These are phyloP conservation scores for Mortierella sp. DNA, from an alignment of 371 early-diverging fungal species.

Conservation along the genomic window DNA sequence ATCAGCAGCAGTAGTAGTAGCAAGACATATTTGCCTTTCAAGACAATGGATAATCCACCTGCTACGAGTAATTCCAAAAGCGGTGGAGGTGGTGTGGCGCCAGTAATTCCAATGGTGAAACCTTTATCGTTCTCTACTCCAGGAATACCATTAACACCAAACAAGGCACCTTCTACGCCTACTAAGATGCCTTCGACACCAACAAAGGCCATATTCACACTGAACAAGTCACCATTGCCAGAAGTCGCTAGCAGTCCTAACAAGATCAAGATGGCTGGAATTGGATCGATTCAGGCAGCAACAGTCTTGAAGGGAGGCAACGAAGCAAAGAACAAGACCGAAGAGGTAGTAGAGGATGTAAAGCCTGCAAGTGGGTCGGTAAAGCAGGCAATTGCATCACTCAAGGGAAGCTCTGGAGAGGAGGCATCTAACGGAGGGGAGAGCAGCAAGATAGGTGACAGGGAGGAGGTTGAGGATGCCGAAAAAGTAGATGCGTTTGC, in stretches of 20 bases:
- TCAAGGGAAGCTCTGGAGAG: constrained; percentile 15
- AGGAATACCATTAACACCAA: neutral
- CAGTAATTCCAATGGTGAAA: constrained; percentile 33
- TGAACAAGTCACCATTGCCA: neutral
- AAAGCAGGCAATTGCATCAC: constrained; percentile 37
- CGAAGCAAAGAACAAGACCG: neutral
- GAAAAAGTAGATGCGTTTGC: constrained; percentile 51
- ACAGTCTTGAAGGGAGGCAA: constrained; percentile 1
- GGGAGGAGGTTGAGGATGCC: constrained; percentile 12
- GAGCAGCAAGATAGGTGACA: neutral
- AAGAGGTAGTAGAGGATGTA: constrained; percentile 15
- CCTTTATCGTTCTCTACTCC: constrained; percentile 22
- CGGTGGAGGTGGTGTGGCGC: neutral
- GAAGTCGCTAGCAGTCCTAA: neutral
- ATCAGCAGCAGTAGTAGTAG: no score
- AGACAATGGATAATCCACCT: neutral
- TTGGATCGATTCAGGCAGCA: constrained; percentile 26
- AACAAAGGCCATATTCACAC: neutral
- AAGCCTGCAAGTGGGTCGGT: constrained; percentile 46
- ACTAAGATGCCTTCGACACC: neutral
- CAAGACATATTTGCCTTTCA: neutral
- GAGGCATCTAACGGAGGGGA: neutral
- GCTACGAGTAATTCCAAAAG: neutral
- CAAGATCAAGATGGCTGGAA: constrained; percentile 25
- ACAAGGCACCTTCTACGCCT: neutral